phyloP scores from a whole-genome alignment of 495 filamentous ascomycete species.

The Tuber brumale region DNA sequence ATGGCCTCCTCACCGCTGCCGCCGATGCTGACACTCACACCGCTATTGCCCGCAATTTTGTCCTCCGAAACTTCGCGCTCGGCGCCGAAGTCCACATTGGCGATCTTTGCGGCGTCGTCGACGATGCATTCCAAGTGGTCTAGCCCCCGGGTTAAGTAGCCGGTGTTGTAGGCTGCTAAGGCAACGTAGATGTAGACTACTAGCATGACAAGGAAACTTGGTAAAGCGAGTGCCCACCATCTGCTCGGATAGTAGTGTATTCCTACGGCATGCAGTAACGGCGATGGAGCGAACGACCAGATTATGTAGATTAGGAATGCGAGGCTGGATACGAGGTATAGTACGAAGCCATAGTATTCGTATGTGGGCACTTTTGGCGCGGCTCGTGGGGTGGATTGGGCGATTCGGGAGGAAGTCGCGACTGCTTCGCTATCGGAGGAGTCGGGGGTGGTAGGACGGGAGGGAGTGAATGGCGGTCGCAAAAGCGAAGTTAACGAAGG shows the following conservation, averaged over 20 bases:
- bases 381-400: constrained; percentile 74
- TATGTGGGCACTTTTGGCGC: constrained; percentile 93
- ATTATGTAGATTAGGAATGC: constrained; percentile 84
- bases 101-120: constrained; percentile 79
- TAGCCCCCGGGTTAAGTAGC: constrained; percentile 76
- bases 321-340: constrained; percentile 77
- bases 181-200: constrained; percentile 92
- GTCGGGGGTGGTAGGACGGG: constrained; percentile 84
- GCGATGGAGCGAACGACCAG: constrained; percentile 88
- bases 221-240: constrained; percentile 93
- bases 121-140: constrained; percentile 80
- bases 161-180: constrained; percentile 82
- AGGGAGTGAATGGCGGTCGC: constrained; percentile 67
- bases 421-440: constrained; percentile 77
- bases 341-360: constrained; percentile 97
- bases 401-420: constrained; percentile 56
- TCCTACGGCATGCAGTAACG: constrained; percentile 84
- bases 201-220: constrained; percentile 79
- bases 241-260: constrained; percentile 96
- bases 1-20: constrained; percentile 37
- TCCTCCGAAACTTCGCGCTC: constrained; percentile 47
- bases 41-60: constrained; percentile 47
- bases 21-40: constrained; percentile 49
- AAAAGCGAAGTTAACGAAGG: constrained; percentile 94
- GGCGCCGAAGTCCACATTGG: constrained; percentile 68